A percentile compares a stretch with the other conserved stretches of the same genome.
These are phyloP conservation scores for Aspergillus funiculosus DNA, from an alignment of 495 filamentous ascomycete species.

Conservation along the genomic window DNA sequence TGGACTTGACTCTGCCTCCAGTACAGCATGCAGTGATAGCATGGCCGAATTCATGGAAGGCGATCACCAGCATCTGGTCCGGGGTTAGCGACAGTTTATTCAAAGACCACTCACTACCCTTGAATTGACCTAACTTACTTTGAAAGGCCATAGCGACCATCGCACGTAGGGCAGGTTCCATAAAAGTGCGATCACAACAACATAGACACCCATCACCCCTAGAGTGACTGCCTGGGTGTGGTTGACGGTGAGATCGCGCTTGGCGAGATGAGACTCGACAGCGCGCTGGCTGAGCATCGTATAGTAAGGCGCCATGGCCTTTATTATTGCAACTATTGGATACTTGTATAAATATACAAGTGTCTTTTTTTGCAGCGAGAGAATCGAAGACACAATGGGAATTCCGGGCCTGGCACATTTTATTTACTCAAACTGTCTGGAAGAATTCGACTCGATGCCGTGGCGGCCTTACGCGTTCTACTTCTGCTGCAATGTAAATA, in stretches of 20 bases:
- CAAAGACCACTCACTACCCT: too few relatives aligned
- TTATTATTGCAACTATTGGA: slow-evolving; percentile 6
- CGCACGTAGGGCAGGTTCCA: slow-evolving; percentile 76
- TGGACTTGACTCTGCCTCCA: slow-evolving; percentile 67
- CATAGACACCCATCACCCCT: slow-evolving; percentile 62
- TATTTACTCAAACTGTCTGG: background rate
- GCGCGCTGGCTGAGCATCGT: slow-evolving; percentile 20
- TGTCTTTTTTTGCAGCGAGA: too few relatives aligned
- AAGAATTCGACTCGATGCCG: slow-evolving; percentile 9
- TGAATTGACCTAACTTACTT: slow-evolving; percentile 40
- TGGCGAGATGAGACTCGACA: slow-evolving; percentile 28
- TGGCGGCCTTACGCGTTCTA: slow-evolving; percentile 19
- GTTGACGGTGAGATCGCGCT: slow-evolving; percentile 57
- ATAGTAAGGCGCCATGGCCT: slow-evolving; percentile 33
- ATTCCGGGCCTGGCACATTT: background rate
- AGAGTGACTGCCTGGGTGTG: slow-evolving; percentile 69
- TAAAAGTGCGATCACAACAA: slow-evolving; percentile 65
- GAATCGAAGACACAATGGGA: too few relatives aligned
- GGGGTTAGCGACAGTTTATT: too few relatives aligned
- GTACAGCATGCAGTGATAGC: slow-evolving; percentile 67
- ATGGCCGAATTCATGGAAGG: slow-evolving; percentile 79
- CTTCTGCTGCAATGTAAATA: slow-evolving; percentile 15
- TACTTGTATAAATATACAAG: too few relatives aligned
- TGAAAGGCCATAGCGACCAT: slow-evolving; percentile 76
- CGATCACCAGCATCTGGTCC: slow-evolving; percentile 73